phyloP scores from a whole-genome alignment of 2,329 filamentous ascomycete genomes.

The Cladobotryum mycophilum region DNA sequence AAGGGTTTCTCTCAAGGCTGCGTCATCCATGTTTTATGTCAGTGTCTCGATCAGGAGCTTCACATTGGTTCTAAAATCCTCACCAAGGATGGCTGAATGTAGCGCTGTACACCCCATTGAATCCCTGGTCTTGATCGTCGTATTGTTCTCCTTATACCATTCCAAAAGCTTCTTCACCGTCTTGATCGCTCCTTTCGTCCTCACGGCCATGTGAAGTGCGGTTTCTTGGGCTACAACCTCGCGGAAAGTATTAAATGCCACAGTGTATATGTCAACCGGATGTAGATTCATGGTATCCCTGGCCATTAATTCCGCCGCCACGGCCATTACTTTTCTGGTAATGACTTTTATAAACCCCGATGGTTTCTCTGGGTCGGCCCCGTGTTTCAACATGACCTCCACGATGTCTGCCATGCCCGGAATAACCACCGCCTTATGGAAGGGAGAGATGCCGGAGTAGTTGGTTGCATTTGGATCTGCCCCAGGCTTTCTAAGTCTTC shows the following conservation, averaged over 20 bases:
- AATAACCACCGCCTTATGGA: neutral
- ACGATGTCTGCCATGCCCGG: neutral
- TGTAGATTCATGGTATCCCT: neutral
- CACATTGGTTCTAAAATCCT: neutral
- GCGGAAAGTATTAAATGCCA: neutral
- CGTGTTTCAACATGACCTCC: neutral
- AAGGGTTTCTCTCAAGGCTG: neutral
- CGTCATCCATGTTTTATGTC: neutral
- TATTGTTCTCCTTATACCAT: neutral
- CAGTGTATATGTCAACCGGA: neutral
- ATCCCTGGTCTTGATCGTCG: neutral
- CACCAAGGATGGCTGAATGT: neutral
- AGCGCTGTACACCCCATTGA: neutral
- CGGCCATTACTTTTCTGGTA: neutral
- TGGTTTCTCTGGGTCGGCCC: neutral
- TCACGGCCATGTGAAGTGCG: neutral
- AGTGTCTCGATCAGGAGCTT: neutral
- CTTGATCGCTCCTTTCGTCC: neutral
- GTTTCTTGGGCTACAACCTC: neutral
- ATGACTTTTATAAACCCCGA: neutral
- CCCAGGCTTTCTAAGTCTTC: too few species aligned
- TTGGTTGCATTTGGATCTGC: neutral
- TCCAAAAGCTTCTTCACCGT: constrained; percentile 1
- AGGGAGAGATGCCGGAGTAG: neutral
- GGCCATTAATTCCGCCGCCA: neutral